These are phyloP conservation scores for Calocybe cyanea DNA, from an alignment of 768 basidiomycete species.

Conservation along the genomic window DNA sequence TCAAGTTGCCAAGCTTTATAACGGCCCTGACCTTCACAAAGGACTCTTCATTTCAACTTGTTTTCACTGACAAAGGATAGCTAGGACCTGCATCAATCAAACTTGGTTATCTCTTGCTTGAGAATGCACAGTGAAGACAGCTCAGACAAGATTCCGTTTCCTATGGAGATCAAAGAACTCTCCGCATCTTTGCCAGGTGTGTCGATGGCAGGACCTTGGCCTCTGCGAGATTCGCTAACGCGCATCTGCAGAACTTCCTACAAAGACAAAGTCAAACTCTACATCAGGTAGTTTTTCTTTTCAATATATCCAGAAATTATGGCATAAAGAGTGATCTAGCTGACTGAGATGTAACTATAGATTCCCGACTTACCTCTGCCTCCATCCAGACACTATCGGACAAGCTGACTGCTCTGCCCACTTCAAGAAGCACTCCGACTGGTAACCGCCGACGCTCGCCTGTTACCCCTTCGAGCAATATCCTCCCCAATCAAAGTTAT, in stretches of 20 bases:
- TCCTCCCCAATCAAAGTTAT: constrained; percentile 23
- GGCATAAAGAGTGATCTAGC: too few relatives aligned
- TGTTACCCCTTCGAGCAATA: constrained; percentile 22
- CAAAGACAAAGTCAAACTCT: too few relatives aligned
- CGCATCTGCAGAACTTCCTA: too few relatives aligned
- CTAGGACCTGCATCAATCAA: too few relatives aligned
- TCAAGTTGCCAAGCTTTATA: too few relatives aligned
- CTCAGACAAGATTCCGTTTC: constrained; percentile 8
- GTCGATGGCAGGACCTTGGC: background rate
- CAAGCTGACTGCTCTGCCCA: constrained; percentile 39
- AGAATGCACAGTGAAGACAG: background rate
- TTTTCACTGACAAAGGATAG: too few relatives aligned
- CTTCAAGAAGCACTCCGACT: constrained; percentile 25
- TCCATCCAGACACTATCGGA: constrained; percentile 47
- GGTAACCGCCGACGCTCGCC: constrained; percentile 32
- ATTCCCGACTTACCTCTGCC: constrained; percentile 33
- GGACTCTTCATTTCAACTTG: too few relatives aligned
- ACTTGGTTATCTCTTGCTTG: too few relatives aligned
- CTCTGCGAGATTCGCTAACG: too few relatives aligned
- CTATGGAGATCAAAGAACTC: background rate
- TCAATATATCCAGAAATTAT: too few relatives aligned
- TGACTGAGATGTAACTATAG: constrained; percentile 8
- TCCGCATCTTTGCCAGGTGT: constrained; percentile 4
- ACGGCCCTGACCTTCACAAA: too few relatives aligned
- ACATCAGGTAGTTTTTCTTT: too few relatives aligned